Evolutionary conservation across 495 filamentous ascomycete species (phyloP).

Genomic region (Tetracladium setigerum): DNA sequence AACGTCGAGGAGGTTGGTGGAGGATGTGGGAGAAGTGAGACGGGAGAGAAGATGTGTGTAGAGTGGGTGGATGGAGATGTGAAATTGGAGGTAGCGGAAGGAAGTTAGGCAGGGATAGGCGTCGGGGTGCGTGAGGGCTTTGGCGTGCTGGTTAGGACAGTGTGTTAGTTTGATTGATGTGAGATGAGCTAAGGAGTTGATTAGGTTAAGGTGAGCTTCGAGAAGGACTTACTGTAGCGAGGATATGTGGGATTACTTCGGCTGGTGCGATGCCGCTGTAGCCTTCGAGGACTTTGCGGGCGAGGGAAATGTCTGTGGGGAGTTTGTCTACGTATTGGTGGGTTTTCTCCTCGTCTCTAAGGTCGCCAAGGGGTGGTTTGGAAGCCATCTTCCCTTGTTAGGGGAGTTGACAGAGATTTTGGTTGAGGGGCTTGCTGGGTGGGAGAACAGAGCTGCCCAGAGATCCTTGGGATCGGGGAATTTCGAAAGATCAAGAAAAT

Average conservation of each 20-base stretch:
- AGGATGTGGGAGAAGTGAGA: slow-evolving; percentile 16
- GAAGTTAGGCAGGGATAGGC: slow-evolving; percentile 7
- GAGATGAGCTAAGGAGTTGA: not conserved
- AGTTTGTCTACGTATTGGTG: too few relatives aligned
- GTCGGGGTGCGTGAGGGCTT: slow-evolving; percentile 6
- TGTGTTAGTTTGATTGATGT: not conserved
- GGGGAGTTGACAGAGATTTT: too few relatives aligned
- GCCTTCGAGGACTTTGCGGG: slow-evolving; percentile 6
- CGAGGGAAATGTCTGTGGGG: too few relatives aligned
- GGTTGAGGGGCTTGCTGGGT: too few relatives aligned
- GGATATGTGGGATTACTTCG: slow-evolving; percentile 11
- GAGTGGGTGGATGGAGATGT: not conserved
- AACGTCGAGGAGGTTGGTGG: slow-evolving; percentile 25
- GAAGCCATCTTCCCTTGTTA: too few relatives aligned
- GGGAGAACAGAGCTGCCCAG: too few relatives aligned
- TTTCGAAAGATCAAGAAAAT: too few relatives aligned
- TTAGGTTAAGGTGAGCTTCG: too few relatives aligned
- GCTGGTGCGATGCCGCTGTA: slow-evolving; percentile 10
- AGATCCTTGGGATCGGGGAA: too few relatives aligned
- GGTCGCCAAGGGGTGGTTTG: too few relatives aligned
- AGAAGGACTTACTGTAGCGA: slow-evolving; percentile 6
- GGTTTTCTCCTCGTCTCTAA: too few relatives aligned
- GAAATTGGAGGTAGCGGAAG: slow-evolving; percentile 6
- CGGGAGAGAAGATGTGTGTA: slow-evolving; percentile 11
- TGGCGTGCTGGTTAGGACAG: slow-evolving; percentile 3